Base-by-base conservation (phyloP, 169 alveolate species). In the Eimeria necatrix region DNA sequence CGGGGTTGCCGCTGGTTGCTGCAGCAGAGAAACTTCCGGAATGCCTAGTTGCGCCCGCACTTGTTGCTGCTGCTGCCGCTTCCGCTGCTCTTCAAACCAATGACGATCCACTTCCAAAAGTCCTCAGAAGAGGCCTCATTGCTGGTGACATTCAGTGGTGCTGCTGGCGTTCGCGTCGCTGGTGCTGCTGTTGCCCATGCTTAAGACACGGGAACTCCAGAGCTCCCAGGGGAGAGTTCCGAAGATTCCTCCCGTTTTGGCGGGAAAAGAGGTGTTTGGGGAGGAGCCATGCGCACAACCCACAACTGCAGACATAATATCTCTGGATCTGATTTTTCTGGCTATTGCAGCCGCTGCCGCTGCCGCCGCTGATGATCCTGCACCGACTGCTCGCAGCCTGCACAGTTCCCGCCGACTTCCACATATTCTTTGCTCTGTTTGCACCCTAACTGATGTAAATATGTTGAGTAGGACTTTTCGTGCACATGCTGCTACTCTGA, bases 181-280 rank as follows among this genome's bases (percentile, higher is more conserved):
- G 78, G 18, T 68, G 78, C 78, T 68, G 78, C 78, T 68, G 78
- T 48, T 68, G 78, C 78, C 26, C 51, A 41, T 20, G 78, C 78
- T 22, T 9, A 64, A 68, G 46, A 22, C 78, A 68, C 41, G 9
- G 0, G 78, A 6, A n/a, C 41, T 32, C 41, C 41, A 32, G 41
- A 32, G 41, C 41, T 32, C 41, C 41, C 41, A 32, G 41, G 41
- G 41, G 41, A 32, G 41, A 32, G 41, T 32, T 32, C 41, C 41
- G 41, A 32, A 32, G 41, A 32, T 32, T 32, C 41, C 41, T 32
- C 41, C 41, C 41, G 41, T 32, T 32, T 32, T 32, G 0, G 41
- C 41, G 41, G 41, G 41, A 32, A 32, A 32, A 32, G 2, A 32
- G 41, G 41, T 32, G 41, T 32, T 32, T 32, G 41, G 41, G 41